phyloP scores from a whole-genome alignment of 805 yeast genomes.

The Citeromyces nyonsensis region DNA sequence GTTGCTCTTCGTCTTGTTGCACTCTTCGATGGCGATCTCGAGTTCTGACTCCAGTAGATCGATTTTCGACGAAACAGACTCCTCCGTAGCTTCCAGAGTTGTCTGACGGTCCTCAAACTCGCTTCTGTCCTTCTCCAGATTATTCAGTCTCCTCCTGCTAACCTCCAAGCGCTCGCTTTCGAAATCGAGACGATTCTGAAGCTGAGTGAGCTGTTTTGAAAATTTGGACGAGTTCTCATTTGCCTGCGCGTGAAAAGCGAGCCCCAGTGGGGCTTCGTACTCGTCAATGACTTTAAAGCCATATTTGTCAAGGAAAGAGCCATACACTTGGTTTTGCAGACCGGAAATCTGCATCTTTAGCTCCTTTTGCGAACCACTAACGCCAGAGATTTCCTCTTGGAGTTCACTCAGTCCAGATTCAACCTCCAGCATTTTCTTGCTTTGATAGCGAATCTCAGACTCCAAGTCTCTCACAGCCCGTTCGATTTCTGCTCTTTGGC shows the following conservation, averaged over 20 bases:
- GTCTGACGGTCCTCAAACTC: slow-evolving; percentile 18
- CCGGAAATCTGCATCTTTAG: slow-evolving; percentile 3
- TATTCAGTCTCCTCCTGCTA: slow-evolving; percentile 26
- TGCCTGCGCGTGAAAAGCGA: slow-evolving; percentile 23
- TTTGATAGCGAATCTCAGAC: slow-evolving; percentile 36
- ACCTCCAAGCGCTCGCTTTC: slow-evolving; percentile 46
- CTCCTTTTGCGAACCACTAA: slow-evolving; percentile 13
- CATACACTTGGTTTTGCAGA: slow-evolving; percentile 29
- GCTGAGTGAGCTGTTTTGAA: slow-evolving; percentile 40
- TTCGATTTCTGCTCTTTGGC: slow-evolving; percentile 9
- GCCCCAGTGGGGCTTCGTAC: slow-evolving; percentile 57
- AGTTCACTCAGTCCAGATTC: slow-evolving; percentile 7
- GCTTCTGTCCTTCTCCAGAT: slow-evolving; percentile 22
- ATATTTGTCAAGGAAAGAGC: slow-evolving; percentile 35
- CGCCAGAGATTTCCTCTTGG: slow-evolving; percentile 11
- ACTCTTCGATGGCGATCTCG: slow-evolving; percentile 19
- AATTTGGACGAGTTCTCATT: slow-evolving; percentile 48
- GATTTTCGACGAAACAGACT: slow-evolving; percentile 15
- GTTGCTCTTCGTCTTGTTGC: slow-evolving; percentile 13
- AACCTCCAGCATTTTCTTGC: slow-evolving; percentile 8
- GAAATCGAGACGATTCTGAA: slow-evolving; percentile 47
- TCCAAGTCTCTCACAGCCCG: slow-evolving; percentile 15
- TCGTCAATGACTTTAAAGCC: slow-evolving; percentile 43
- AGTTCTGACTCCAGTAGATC: slow-evolving; percentile 23
- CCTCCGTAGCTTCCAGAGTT: slow-evolving; percentile 14